Base-by-base conservation (phyloP, 352 stramenopile species). In the Blastocystis sp. region DNA sequence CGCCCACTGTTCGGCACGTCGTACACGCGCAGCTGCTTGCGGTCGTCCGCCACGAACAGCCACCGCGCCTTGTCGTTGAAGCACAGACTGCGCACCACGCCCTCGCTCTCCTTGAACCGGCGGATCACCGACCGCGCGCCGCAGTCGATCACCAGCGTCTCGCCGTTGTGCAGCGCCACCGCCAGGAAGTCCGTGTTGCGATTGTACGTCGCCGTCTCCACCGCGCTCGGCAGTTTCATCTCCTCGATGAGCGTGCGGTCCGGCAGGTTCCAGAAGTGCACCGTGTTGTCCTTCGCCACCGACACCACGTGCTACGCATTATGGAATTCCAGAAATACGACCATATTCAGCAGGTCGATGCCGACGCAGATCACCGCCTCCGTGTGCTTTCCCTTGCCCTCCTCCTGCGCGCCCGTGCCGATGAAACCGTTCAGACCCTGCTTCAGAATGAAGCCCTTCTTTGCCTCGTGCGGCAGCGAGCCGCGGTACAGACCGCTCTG, bases 401-500 rank as follows among this genome's bases (percentile, higher is more conserved):
- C 74, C 26, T 67, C 26, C 29, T 85, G 74, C 35, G 55, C 37
- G 59, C 74, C 74, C 10, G 41, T 69, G n/a, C 26, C 55, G 6
- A 85, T 3, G 37, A 61, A 85, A 12, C 74, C 74, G 10, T 50
- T 35, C 21, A 85, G 61, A 1, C 55, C 50, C 74, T 67, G 2
- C 21, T 26, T 33, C 50, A 85, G n/a, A 0, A 67, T 37, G 41
- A 85, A 89, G 24, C 79, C 79, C n/a, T 79, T 79, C 79, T 89
- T 89, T 1, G 79, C 60, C 31, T 89, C 79, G 33, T 94, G 93
- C 24, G 96, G 96, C 91, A 95, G 98, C 29, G 94, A 96, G 9
- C 96, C 96, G 35, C 96, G 93, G 60, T 93, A 92, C 35, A 97
- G 93, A 24, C 96, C 95, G 41, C 94, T 97, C 91, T 98, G 96